Evolutionary conservation across 2,329 filamentous ascomycete genomes (phyloP), one percentile per base, ranked within the genome.

Genomic region (Diplodia seriata): DNA sequence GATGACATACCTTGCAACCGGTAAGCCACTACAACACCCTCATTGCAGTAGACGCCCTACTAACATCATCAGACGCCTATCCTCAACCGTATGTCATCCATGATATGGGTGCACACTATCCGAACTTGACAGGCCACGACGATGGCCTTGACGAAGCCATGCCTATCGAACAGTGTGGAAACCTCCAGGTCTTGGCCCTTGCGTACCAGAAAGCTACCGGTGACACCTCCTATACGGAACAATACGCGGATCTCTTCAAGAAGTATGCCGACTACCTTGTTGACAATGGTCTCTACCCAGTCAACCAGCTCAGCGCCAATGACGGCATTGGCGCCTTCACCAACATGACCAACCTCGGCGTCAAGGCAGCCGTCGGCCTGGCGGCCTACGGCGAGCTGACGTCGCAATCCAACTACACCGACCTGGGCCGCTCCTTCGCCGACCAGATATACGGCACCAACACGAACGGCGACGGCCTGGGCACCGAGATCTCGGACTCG

Each of bases 291-390:
- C 71, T 81, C 29, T 71, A 81, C 68, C 79, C 80, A 6, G 72
- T 73, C 7, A 72, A 76, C 40, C 81, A 83, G 68, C 73, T 82
- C 38, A 80, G 78, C 4, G 81, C 80, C 7, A 81, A 82, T 68
- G 82, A 83, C 69, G 79, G 77, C 23, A 76, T 79, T 3, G 80
- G 80, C 1, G 72, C 74, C 9, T 73, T 79, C 5, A 73, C 78
- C 11, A 83, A 84, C 61, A 79, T 83, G 70, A 84, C 82, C 7
- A 81, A 81, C 66, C 76, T 84, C 3, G 81, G 81, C 5, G 79
- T 84, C 70, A 84, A 84, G 71, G 78, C 81, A 3, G 81, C 81
- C 6, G 78, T 85, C 8, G 82, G 78, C 0, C 75, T 85, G n/a
- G 79, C 78, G 40, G 81, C 82, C 18, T 83, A 80, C 67, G 80